A percentile compares a stretch with the other conserved stretches of the same genome.
Conservation (phyloP, 257 asterid species). For the Penstemon eatonii region DNA sequence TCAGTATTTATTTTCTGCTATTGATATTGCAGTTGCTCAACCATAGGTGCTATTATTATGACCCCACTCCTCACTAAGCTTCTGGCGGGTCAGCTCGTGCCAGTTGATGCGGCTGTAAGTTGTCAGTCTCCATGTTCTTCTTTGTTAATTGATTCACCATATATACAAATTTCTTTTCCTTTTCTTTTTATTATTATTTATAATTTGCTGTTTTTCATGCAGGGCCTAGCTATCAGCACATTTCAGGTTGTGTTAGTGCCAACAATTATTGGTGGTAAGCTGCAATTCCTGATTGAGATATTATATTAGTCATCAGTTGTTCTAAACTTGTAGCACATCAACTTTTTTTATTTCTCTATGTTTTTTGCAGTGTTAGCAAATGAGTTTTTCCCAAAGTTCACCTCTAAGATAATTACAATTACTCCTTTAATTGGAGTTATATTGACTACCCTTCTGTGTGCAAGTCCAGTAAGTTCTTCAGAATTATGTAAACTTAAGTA, state of each 20-base stretch:
- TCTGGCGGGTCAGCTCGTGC: constrained; percentile 97
- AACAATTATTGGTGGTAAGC: constrained; percentile 90
- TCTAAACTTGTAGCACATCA: constrained; percentile 2
- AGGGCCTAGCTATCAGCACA: constrained; percentile 97
- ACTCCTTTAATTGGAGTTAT: constrained; percentile 90
- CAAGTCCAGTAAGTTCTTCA: constrained; percentile 82
- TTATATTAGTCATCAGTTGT: neutral
- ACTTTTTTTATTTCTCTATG: constrained; percentile 23
- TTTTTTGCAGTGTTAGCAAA: constrained; percentile 69
- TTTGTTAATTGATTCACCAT: too few relatives aligned
- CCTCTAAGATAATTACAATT: constrained; percentile 71
- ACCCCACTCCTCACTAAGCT: constrained; percentile 93
- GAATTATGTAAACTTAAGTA: neutral
- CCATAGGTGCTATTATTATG: constrained; percentile 94
- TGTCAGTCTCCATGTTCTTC: too few relatives aligned
- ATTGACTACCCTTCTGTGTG: constrained; percentile 93
- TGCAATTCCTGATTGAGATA: constrained; percentile 13
- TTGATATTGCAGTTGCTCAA: constrained; percentile 73
- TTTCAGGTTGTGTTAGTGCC: constrained; percentile 96
- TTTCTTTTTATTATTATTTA: neutral
- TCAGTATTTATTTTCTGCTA: constrained; percentile 1
- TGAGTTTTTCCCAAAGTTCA: constrained; percentile 88
- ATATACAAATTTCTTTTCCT: too few relatives aligned
- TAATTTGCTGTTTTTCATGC: constrained; percentile 27
- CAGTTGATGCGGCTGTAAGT: constrained; percentile 98